Conservation (phyloP, 345 rosid species). For the Populus ilicifolia region DNA sequence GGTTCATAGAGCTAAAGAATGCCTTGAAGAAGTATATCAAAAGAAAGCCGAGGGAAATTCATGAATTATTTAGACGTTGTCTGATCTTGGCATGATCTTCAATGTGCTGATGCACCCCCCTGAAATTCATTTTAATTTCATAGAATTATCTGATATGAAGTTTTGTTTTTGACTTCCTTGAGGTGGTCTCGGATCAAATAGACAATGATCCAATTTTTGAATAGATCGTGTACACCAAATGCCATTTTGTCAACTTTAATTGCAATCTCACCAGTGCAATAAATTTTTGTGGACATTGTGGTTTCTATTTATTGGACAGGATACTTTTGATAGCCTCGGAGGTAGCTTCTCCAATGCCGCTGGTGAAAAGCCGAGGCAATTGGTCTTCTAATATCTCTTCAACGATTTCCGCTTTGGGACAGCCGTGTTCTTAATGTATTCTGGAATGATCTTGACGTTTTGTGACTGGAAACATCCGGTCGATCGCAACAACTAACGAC, state of each 20-base stretch:
- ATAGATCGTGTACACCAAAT: background rate
- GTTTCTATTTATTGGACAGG: background rate
- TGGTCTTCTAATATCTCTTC: too few relatives aligned
- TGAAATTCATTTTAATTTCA: background rate
- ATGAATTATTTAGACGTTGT: background rate
- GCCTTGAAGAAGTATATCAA: conserved; percentile 50
- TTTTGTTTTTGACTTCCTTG: background rate
- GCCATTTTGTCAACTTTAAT: background rate
- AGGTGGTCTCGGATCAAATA: background rate
- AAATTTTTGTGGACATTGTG: background rate
- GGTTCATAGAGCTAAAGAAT: conserved; percentile 86
- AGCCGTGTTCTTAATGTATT: too few relatives aligned
- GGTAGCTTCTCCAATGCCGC: too few relatives aligned
- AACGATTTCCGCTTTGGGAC: too few relatives aligned
- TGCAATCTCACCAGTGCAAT: background rate
- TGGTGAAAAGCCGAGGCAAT: too few relatives aligned
- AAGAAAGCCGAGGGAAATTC: conserved; percentile 24
- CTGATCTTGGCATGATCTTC: background rate
- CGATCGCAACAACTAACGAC: too few relatives aligned
- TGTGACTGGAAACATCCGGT: too few relatives aligned
- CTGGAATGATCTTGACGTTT: too few relatives aligned
- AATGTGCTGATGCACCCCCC: background rate
- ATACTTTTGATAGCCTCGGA: too few relatives aligned
- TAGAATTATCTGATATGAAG: background rate
- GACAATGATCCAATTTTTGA: background rate